phyloP scores from a whole-genome alignment of 345 rosid species.

The Mallotus nudiflorus region DNA sequence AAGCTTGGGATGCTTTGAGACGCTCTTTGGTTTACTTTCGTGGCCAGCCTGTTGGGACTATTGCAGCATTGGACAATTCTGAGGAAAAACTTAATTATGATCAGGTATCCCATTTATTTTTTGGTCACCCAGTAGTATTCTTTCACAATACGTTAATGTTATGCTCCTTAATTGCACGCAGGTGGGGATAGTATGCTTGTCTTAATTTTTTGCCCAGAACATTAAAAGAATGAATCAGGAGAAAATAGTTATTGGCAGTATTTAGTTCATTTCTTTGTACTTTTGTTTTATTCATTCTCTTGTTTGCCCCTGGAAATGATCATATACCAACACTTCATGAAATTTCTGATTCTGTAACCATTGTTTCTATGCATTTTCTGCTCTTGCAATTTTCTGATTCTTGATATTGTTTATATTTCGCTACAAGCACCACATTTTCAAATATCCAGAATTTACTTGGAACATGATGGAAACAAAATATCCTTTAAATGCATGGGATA shows the following conservation, averaged over 20 bases:
- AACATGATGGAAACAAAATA: no score
- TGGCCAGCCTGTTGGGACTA: conserved; percentile 87
- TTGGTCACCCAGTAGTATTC: not conserved
- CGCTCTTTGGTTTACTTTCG: conserved; percentile 73
- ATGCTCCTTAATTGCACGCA: not conserved
- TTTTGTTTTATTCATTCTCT: not conserved
- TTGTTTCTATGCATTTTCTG: not conserved
- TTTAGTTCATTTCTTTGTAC: not conserved
- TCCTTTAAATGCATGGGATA: no score
- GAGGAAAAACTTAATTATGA: conserved; percentile 89
- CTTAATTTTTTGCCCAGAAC: not conserved
- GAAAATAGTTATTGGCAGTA: not conserved
- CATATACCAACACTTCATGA: no score
- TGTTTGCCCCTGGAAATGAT: not conserved
- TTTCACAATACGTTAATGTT: not conserved
- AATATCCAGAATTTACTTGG: no score
- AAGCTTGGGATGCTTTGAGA: conserved; percentile 88
- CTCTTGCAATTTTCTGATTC: not conserved
- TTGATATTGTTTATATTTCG: not conserved
- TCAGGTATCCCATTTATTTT: conserved; percentile 51
- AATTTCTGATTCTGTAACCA: not conserved
- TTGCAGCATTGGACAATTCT: conserved; percentile 78
- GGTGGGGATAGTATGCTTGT: not conserved
- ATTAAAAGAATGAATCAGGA: not conserved
- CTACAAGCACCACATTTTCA: not conserved